Evolutionary conservation across 2,329 filamentous ascomycete genomes (phyloP), one percentile per base, ranked within the genome.

Genomic region (Fusarium newnesense): DNA sequence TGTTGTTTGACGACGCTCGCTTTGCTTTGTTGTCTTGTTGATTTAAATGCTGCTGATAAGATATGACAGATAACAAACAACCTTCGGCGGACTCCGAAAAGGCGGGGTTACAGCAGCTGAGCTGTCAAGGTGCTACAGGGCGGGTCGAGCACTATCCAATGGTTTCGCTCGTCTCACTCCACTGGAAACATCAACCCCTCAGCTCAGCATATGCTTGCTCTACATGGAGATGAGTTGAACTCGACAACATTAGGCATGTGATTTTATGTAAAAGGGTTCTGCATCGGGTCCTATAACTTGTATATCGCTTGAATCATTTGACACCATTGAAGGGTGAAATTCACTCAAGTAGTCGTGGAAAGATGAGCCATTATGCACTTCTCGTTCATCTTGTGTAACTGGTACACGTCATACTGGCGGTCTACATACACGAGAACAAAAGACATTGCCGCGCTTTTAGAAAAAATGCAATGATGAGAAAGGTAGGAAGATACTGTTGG

Each of bases 101-200:
- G 50, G 50, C 50, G 50, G 50, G 50, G 50, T 54, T 28, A 39
- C 24, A 24, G 10, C 30, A 9, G 30, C 12, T 11, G 9, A 28
- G 49, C 3, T 52, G 49, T 28, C 24, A 2, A 0, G 0, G 24
- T 53, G 50, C 10, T 53, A 40, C 34, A 40, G 10, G 34, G 13
- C 34, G 50, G 18, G 50, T n/a, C 32, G 37, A 53, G 3, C 50
- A 4, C 24, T 36, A 15, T 21, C 30, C 50, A 37, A 53, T 37
- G 18, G 10, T 0, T 26, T 39, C 34, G 2, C 0, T 5, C 0
- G 15, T 9, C 19, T 54, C 0, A 18, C 34, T 13, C 34, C 50
- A 12, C 19, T 28, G 16, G 28, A 40, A n/a, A 40, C 39, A 21
- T 12, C 39, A 21, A n/a, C 39, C 39, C 39, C 30, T 30, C 30